Evolutionary conservation across 1,139 yeast species (phyloP), one percentile per base, ranked within the genome.

Genomic region (Yamadazyma songkhlaensis): DNA sequence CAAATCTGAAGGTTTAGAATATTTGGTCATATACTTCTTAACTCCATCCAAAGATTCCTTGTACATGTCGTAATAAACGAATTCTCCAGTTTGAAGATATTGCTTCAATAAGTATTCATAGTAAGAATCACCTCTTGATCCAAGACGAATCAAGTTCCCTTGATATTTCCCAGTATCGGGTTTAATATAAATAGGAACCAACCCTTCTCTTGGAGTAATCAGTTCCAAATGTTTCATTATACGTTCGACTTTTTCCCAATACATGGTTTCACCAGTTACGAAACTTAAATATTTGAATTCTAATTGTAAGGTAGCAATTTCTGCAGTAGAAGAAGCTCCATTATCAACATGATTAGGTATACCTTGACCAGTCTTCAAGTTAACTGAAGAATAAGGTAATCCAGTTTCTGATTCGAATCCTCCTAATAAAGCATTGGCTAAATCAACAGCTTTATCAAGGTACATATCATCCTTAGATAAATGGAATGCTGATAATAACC

Each of bases 81-180:
- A 62, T 47, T 81, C 87, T 40, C 74, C 74, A 2, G 97, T 87
- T 57, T 86, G 92, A 47, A 90, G 64, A 55, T 82, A 87, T 60
- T 89, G 96, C 59, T 90, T 90, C 49, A 89, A 70, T 37, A 90
- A 68, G 57, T 88, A 89, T 60, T 90, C 97, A 54, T 90, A 90
- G 57, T 89, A 90, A 1, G 96, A 87, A 58, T 89, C 97, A 35
- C 96, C 97, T 50, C 96, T 73, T 1, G 95, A 85, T 0, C 97
- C 97, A 41, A 90, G 64, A 45, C 96, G 74, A 43, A 90, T 86
- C 41, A 76, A 60, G 1, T 57, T 53, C 0, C 88, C 89, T 45
- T 71, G 78, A 57, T 77, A 88, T 46, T 68, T 64, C 2, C 95
- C 97, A 0, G 84, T 73, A 27, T 79, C 82, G 3, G 96, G 94